phyloP scores from a whole-genome alignment of 306 rosid species.

The Amphicarpaea edgeworthii region DNA sequence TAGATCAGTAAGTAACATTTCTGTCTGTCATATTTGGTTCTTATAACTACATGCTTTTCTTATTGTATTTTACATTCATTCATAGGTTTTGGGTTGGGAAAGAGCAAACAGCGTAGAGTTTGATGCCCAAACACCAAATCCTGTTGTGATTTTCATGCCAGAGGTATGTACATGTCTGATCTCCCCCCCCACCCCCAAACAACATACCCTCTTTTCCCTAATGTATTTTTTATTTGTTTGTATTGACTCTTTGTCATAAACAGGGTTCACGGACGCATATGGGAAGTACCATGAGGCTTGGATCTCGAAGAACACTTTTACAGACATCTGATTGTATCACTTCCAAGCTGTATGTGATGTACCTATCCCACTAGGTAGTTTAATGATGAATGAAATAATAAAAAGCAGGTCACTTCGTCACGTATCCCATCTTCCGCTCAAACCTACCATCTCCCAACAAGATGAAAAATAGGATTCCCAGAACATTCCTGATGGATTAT shows the following conservation, averaged over 20 bases:
- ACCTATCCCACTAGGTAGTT: slow-evolving; percentile 39
- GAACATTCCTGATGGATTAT: background rate
- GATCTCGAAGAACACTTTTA: slow-evolving; percentile 90
- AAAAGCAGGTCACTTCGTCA: slow-evolving; percentile 2
- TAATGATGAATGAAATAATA: slow-evolving; percentile 27
- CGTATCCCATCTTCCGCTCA: background rate
- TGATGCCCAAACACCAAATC: slow-evolving; percentile 76
- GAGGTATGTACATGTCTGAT: slow-evolving; percentile 64
- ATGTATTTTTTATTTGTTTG: slow-evolving; percentile 16
- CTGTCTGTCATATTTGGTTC: slow-evolving; percentile 39
- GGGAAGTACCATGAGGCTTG: slow-evolving; percentile 99
- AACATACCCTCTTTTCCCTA: background rate
- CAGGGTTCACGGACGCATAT: slow-evolving; percentile 97
- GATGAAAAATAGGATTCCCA: background rate
- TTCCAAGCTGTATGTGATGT: slow-evolving; percentile 82
- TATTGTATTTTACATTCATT: slow-evolving; percentile 45
- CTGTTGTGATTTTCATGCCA: slow-evolving; percentile 98
- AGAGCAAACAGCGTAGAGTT: slow-evolving; percentile 90
- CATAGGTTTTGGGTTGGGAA: slow-evolving; percentile 87
- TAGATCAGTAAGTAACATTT: slow-evolving; percentile 75
- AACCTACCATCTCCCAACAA: background rate
- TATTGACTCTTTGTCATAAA: slow-evolving; percentile 2
- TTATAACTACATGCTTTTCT: slow-evolving; percentile 25
- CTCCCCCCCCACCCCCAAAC: too few relatives aligned
- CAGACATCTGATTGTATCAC: slow-evolving; percentile 80